Conservation (phyloP, 2,329 filamentous ascomycete genomes). For the Didymella keratinophila region DNA sequence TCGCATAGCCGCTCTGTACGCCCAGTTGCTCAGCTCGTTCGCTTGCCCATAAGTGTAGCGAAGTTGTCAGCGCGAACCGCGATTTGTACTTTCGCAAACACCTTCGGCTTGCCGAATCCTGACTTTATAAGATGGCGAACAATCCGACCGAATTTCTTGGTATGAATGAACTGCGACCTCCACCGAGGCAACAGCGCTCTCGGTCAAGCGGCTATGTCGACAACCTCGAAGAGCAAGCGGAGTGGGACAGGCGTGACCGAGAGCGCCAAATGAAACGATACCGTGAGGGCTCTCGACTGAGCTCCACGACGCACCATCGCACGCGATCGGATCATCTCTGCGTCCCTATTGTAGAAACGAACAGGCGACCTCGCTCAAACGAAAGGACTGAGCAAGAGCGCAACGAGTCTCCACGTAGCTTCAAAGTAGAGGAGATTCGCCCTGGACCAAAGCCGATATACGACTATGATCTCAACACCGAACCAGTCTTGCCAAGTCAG, state of each 20-base stretch:
- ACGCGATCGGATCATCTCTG: slow-evolving; percentile 30
- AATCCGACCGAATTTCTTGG: slow-evolving; percentile 4
- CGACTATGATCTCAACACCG: slow-evolving; percentile 20
- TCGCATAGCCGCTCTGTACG: slow-evolving; percentile 21
- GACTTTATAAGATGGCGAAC: not conserved
- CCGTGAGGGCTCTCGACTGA: slow-evolving; percentile 20
- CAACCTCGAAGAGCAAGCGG: slow-evolving; percentile 31
- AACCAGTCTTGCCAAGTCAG: slow-evolving; percentile 22
- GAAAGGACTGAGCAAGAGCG: slow-evolving; percentile 17
- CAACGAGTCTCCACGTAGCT: slow-evolving; percentile 14
- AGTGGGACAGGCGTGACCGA: slow-evolving; percentile 28
- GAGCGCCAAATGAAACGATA: slow-evolving; percentile 37
- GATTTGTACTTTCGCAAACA: not conserved
- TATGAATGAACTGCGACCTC: not conserved
- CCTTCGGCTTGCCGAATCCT: not conserved
- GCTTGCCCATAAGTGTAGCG: slow-evolving; percentile 11
- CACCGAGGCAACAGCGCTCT: slow-evolving; percentile 26
- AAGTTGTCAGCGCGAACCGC: slow-evolving; percentile 7
- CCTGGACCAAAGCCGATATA: slow-evolving; percentile 15
- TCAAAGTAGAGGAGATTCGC: slow-evolving; percentile 30
- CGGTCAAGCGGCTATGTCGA: slow-evolving; percentile 38
- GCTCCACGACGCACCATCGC: slow-evolving; percentile 9
- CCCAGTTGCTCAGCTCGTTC: slow-evolving; percentile 7
- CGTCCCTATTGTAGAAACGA: slow-evolving; percentile 30
- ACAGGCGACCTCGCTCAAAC: slow-evolving; percentile 21